These are phyloP conservation scores for Dittrichia graveolens DNA, from an alignment of 129 eudicot genomes.

Conservation along the genomic window DNA sequence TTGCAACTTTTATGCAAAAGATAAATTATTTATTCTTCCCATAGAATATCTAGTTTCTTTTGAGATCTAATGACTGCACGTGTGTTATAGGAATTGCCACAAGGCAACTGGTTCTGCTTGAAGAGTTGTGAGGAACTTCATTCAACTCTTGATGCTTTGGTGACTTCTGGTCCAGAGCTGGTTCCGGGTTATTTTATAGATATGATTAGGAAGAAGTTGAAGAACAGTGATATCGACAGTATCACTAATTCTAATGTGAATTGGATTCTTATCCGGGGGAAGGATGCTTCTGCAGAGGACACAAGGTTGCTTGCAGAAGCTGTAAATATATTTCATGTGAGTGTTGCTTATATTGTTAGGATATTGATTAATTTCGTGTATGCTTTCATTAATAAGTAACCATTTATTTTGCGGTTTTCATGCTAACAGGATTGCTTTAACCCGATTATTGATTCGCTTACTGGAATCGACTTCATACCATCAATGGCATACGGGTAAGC, in stretches of 20 bases:
- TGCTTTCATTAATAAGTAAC: conserved; percentile 7
- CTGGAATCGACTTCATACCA: conserved; percentile 70
- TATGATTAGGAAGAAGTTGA: conserved; percentile 42
- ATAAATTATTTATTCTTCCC: background rate
- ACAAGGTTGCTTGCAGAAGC: conserved; percentile 58
- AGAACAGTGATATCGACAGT: conserved; percentile 26
- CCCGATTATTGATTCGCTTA: conserved; percentile 66
- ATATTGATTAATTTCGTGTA: background rate
- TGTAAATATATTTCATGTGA: conserved; percentile 76
- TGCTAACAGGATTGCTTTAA: conserved; percentile 66
- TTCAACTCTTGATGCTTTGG: conserved; percentile 47
- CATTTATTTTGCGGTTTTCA: conserved; percentile 14
- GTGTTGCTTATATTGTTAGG: conserved; percentile 29
- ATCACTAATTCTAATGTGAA: conserved; percentile 45
- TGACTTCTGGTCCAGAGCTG: conserved; percentile 45
- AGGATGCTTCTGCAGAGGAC: conserved; percentile 48
- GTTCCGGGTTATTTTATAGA: conserved; percentile 45
- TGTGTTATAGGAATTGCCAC: conserved; percentile 65
- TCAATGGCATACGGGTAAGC: conserved; percentile 84
- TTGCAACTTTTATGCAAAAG: background rate
- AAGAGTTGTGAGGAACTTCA: conserved; percentile 52
- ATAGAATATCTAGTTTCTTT: background rate
- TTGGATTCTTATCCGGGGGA: conserved; percentile 71
- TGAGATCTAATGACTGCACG: conserved; percentile 14
- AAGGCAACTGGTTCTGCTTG: conserved; percentile 77